Percentiles rank a stretch among this genome's conserved stretches.
These are phyloP conservation scores for Rhizomucor pusillus DNA, from an alignment of 371 early-diverging fungal genomes.

Conservation along the genomic window DNA sequence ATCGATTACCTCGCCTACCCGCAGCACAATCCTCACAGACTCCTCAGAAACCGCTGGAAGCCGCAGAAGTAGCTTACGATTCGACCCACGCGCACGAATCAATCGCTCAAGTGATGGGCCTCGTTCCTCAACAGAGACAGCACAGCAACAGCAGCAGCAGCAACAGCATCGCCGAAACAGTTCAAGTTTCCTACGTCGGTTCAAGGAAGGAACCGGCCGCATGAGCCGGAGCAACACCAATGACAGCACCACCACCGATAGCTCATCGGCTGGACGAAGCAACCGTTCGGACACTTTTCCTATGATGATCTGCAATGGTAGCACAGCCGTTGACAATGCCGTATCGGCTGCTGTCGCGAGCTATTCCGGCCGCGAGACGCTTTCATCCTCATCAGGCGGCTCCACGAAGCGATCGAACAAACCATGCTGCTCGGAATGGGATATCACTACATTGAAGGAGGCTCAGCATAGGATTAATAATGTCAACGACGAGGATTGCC, in stretches of 20 bases:
- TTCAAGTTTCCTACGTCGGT: not conserved
- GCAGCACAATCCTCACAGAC: not conserved
- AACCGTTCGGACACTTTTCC: no score
- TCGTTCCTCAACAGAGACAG: not conserved
- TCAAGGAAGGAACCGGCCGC: no score
- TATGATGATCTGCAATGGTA: no score
- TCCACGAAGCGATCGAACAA: not conserved
- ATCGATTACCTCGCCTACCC: not conserved
- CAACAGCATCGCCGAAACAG: not conserved
- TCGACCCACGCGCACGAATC: not conserved
- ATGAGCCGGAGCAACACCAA: no score
- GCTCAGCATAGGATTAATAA: no score
- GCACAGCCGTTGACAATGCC: slow-evolving; percentile 1
- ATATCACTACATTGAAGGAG: not conserved
- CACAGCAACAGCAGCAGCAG: not conserved
- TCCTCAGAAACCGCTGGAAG: not conserved
- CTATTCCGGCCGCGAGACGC: not conserved
- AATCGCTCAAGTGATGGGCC: not conserved
- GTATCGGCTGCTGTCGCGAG: not conserved
- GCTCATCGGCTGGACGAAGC: no score
- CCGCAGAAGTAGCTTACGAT: slow-evolving; percentile 1
- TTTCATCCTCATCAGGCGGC: not conserved
- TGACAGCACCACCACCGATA: no score
- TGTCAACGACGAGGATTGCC: no score
- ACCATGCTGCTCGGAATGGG: no score